Evolutionary conservation across 139 green algal genomes (phyloP).

Genomic region (Bryopsis sp.): DNA sequence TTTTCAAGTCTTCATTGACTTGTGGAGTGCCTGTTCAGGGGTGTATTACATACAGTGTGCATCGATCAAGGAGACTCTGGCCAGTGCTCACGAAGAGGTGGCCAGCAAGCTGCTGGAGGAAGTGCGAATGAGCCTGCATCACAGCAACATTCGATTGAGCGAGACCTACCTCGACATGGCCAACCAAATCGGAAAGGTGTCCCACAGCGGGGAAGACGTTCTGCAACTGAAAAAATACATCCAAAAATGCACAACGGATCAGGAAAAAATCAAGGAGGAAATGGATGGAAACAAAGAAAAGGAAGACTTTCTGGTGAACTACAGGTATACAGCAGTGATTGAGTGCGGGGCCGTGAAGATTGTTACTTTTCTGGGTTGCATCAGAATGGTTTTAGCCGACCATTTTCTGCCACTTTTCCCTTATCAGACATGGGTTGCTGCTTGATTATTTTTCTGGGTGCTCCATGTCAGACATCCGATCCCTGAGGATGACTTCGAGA

Average conservation of each 20-base stretch:
- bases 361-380: too few species aligned
- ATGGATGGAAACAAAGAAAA: too few species aligned
- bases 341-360: too few species aligned
- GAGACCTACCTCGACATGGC: conserved; percentile 34
- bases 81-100: conserved; percentile 35
- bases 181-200: conserved; percentile 38
- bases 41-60: conserved; percentile 44
- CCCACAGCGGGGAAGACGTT: conserved; percentile 49
- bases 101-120: conserved; percentile 43
- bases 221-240: conserved; percentile 63
- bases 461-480: conserved; percentile 31
- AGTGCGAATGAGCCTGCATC: conserved; percentile 9
- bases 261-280: too few species aligned
- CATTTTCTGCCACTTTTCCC: not conserved
- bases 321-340: too few species aligned
- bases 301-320: too few species aligned
- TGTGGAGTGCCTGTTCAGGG: conserved; percentile 28
- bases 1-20: too few species aligned
- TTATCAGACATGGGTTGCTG: conserved; percentile 8
- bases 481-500: conserved; percentile 57
- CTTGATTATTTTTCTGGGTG: conserved; percentile 7
- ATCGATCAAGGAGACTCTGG: conserved; percentile 49
- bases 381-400: too few species aligned
- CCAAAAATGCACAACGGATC: conserved; percentile 32
- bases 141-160: not conserved